phyloP scores from a whole-genome alignment of 805 yeast genomes.

The Candida boleticola region DNA sequence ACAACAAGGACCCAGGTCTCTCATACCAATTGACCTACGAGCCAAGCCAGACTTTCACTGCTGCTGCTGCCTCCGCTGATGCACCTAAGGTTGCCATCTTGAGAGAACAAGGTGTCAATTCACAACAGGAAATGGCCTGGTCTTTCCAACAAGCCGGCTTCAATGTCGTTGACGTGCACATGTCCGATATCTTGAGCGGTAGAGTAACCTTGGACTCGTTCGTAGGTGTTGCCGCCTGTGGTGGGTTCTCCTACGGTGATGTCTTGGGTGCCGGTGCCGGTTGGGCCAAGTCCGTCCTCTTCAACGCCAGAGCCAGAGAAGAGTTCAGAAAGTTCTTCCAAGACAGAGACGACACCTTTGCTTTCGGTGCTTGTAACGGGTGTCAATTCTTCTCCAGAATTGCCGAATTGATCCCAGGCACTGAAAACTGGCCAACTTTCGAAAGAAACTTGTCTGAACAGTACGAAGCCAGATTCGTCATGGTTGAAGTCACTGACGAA shows the following conservation, averaged over 20 bases:
- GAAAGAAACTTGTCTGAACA: constrained; percentile 91
- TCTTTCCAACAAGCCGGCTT: constrained; percentile 94
- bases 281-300: constrained; percentile 96
- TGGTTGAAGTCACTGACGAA: constrained; percentile 72
- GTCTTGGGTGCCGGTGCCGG: constrained; percentile 98
- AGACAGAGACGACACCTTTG: constrained; percentile 87
- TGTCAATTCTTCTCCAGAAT: constrained; percentile 93
- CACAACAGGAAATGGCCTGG: constrained; percentile 98
- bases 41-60: constrained; percentile 31
- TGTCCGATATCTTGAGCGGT: constrained; percentile 86
- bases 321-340: constrained; percentile 82
- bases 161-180: constrained; percentile 90
- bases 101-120: constrained; percentile 98
- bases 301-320: constrained; percentile 69
- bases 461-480: constrained; percentile 90
- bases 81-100: constrained; percentile 92
- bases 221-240: constrained; percentile 96
- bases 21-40: constrained; percentile 74
- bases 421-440: constrained; percentile 93
- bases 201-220: constrained; percentile 71
- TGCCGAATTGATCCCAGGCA: constrained; percentile 85
- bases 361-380: constrained; percentile 98
- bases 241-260: constrained; percentile 98
- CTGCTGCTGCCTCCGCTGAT: background rate
- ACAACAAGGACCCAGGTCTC: constrained; percentile 88